Percentiles rank a stretch among this genome's conserved stretches.
Evolutionary conservation across 805 yeast genomes (phyloP).

Genomic region (Komagataella phaffii): DNA sequence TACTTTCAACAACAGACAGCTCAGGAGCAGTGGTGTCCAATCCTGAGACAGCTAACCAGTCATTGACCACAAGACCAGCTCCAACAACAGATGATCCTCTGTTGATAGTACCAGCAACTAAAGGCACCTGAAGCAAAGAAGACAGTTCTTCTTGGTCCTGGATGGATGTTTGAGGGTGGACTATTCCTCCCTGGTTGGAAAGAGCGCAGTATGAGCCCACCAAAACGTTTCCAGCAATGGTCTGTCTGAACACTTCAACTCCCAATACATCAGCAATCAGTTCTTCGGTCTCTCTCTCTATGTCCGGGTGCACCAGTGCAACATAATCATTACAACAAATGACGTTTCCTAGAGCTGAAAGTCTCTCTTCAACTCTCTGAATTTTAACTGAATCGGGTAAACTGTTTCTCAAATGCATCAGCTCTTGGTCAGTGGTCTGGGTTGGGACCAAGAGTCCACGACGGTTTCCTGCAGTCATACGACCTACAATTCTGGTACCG

Average conservation of each 20-base stretch:
- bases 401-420: slow-evolving; percentile 92
- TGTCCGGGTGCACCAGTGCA: slow-evolving; percentile 97
- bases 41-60: slow-evolving; percentile 95
- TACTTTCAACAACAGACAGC: slow-evolving; percentile 90
- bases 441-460: slow-evolving; percentile 95
- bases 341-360: slow-evolving; percentile 94
- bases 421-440: slow-evolving; percentile 96
- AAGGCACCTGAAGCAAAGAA: slow-evolving; percentile 88
- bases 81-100: slow-evolving; percentile 97
- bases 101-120: slow-evolving; percentile 97
- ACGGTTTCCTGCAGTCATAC: slow-evolving; percentile 98
- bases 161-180: slow-evolving; percentile 93
- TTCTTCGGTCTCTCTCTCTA: slow-evolving; percentile 98
- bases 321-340: slow-evolving; percentile 98
- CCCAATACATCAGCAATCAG: slow-evolving; percentile 95
- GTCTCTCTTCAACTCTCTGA: slow-evolving; percentile 95
- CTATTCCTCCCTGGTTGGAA: slow-evolving; percentile 96
- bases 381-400: slow-evolving; percentile 91
- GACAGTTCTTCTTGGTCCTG: slow-evolving; percentile 98
- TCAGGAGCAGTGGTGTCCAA: slow-evolving; percentile 98
- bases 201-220: slow-evolving; percentile 94
- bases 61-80: slow-evolving; percentile 97
- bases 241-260: slow-evolving; percentile 97
- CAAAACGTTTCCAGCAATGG: slow-evolving; percentile 94
- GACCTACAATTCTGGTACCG: slow-evolving; percentile 94